phyloP scores from a whole-genome alignment of 495 filamentous ascomycete species.

The Neurospora terricola region DNA sequence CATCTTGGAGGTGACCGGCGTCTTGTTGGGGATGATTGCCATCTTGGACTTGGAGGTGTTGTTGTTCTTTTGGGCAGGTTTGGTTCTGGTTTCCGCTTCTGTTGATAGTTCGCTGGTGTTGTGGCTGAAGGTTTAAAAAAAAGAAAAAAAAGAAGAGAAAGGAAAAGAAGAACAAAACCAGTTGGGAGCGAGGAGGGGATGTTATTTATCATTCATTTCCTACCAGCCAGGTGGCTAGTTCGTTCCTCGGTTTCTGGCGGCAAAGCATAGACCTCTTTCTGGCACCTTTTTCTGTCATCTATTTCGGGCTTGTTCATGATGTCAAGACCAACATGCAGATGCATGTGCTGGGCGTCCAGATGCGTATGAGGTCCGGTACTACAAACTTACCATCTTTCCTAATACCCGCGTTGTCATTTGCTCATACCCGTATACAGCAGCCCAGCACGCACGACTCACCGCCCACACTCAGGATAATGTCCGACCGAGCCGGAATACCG shows the following conservation, averaged over 20 bases:
- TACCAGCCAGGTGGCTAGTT: background rate
- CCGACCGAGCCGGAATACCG: background rate
- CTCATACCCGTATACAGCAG: background rate
- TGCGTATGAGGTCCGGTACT: background rate
- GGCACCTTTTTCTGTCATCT: background rate
- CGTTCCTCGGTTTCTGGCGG: background rate
- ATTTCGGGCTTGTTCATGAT: background rate
- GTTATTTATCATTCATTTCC: background rate
- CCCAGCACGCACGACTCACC: background rate
- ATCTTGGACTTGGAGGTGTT: no score
- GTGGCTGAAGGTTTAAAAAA: no score
- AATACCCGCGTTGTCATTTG: no score
- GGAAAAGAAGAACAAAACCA: background rate
- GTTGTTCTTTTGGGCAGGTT: no score
- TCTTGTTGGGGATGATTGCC: no score
- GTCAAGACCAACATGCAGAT: background rate
- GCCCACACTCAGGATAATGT: background rate
- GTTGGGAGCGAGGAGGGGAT: background rate
- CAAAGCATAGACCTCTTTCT: background rate
- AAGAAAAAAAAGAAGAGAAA: no score
- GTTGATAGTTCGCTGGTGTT: no score
- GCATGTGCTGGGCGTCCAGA: background rate
- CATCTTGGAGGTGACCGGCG: no score
- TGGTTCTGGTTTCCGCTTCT: no score
- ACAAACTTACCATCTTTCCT: background rate